A percentile compares a stretch with the other conserved stretches of the same genome.
These are phyloP conservation scores for Aspergillus tamarii DNA, from an alignment of 2,329 filamentous ascomycete species.

Conservation along the genomic window DNA sequence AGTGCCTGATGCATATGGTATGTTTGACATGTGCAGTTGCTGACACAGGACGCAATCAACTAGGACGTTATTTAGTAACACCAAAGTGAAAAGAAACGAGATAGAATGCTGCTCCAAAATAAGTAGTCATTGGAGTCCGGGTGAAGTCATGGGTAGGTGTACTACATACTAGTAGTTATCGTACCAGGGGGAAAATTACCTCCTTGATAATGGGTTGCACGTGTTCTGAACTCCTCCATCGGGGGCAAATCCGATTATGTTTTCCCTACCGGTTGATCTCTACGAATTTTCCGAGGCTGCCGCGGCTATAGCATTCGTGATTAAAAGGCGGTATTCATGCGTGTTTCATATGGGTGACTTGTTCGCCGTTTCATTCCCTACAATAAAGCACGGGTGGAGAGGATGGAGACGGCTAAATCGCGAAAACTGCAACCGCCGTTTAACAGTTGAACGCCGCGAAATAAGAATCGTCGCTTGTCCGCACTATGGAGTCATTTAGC, in stretches of 20 bases:
- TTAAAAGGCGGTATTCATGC: not conserved
- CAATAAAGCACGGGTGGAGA: not conserved
- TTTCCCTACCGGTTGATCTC: not conserved
- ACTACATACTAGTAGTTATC: not conserved
- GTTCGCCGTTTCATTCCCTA: not conserved
- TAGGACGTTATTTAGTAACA: not conserved
- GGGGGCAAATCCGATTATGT: not conserved
- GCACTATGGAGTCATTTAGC: not conserved
- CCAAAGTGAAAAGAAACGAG: not conserved
- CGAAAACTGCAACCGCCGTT: not conserved
- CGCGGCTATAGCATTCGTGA: not conserved
- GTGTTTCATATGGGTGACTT: conserved; percentile 2
- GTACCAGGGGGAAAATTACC: not conserved
- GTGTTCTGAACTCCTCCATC: not conserved
- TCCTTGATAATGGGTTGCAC: not conserved
- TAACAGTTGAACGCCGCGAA: not conserved
- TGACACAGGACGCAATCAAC: not conserved
- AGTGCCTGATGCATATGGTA: not conserved
- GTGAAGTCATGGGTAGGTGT: not conserved
- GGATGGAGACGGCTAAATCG: not conserved
- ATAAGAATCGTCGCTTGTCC: conserved; percentile 10
- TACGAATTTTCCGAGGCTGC: conserved; percentile 2
- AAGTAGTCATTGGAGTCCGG: not conserved
- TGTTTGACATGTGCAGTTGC: not conserved
- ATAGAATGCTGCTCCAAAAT: not conserved